phyloP scores from a whole-genome alignment of 306 rosid genomes.

The Cicer cuneatum region DNA sequence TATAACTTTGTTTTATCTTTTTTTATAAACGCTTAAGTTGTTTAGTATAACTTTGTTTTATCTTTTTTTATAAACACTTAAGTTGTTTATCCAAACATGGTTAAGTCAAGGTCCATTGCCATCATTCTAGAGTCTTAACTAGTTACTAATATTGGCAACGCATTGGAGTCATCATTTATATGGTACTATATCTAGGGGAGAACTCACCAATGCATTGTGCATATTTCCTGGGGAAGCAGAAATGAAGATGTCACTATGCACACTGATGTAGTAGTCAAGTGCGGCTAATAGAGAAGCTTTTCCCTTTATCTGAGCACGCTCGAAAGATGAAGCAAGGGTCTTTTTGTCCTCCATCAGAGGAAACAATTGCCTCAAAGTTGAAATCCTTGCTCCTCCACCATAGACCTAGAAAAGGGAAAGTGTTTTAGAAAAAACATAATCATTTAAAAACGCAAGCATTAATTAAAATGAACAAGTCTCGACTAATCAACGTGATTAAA shows the following conservation, averaged over 20 bases:
- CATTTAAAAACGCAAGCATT: constrained; percentile 16
- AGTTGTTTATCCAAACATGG: not conserved
- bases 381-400: constrained; percentile 94
- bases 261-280: constrained; percentile 83
- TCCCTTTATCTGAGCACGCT: constrained; percentile 78
- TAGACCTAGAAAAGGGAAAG: constrained; percentile 69
- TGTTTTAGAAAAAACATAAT: constrained; percentile 16
- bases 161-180: constrained; percentile 26
- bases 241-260: constrained; percentile 91
- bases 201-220: constrained; percentile 98
- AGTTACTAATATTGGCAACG: constrained; percentile 20
- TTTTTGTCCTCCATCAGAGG: constrained; percentile 94
- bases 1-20: too few relatives aligned
- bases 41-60: too few relatives aligned
- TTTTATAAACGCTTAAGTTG: too few relatives aligned
- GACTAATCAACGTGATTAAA: constrained; percentile 40
- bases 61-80: too few relatives aligned
- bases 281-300: constrained; percentile 98
- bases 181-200: constrained; percentile 24
- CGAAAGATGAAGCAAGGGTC: constrained; percentile 80
- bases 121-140: constrained; percentile 25
- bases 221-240: constrained; percentile 99
- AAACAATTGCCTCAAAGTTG: constrained; percentile 70
- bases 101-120: not conserved
- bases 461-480: constrained; percentile 23